These are phyloP conservation scores for Xylariaceae sp. DNA, from an alignment of 2,329 filamentous ascomycete genomes.

Conservation along the genomic window DNA sequence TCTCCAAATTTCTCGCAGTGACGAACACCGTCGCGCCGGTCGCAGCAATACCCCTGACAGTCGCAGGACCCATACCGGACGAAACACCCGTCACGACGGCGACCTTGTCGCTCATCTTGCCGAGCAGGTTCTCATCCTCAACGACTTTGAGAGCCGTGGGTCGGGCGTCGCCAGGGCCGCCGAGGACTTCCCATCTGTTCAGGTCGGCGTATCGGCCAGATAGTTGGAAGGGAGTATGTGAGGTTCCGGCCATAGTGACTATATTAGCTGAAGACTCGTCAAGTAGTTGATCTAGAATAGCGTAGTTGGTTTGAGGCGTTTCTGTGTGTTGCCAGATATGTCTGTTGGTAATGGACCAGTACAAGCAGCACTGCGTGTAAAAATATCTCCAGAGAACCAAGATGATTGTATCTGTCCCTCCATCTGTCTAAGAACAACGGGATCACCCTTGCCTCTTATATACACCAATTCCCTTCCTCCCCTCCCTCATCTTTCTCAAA, in stretches of 20 bases:
- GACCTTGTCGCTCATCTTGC: slow-evolving; percentile 34
- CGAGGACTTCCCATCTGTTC: slow-evolving; percentile 20
- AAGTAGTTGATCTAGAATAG: no score
- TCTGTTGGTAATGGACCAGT: no score
- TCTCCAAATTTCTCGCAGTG: slow-evolving; percentile 39
- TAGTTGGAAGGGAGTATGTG: slow-evolving; percentile 18
- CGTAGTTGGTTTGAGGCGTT: no score
- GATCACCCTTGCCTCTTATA: no score
- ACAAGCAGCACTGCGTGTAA: no score
- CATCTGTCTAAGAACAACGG: no score
- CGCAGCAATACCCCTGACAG: slow-evolving; percentile 36
- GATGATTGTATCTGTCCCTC: no score
- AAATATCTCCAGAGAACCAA: no score
- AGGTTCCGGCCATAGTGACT: slow-evolving; percentile 10
- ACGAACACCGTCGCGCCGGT: slow-evolving; percentile 42
- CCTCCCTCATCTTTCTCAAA: no score
- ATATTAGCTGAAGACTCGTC: no score
- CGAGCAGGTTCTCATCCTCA: slow-evolving; percentile 31
- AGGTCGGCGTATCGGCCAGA: slow-evolving; percentile 22
- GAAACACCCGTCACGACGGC: slow-evolving; percentile 40
- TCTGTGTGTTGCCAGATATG: no score
- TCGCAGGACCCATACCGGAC: slow-evolving; percentile 35
- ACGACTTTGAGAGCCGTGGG: slow-evolving; percentile 36
- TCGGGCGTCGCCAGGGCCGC: slow-evolving; percentile 35
- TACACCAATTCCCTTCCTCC: no score